Percentiles rank a stretch among this genome's conserved stretches.
These are phyloP conservation scores for Vinca major DNA, from an alignment of 305 asterid genomes.

Conservation along the genomic window DNA sequence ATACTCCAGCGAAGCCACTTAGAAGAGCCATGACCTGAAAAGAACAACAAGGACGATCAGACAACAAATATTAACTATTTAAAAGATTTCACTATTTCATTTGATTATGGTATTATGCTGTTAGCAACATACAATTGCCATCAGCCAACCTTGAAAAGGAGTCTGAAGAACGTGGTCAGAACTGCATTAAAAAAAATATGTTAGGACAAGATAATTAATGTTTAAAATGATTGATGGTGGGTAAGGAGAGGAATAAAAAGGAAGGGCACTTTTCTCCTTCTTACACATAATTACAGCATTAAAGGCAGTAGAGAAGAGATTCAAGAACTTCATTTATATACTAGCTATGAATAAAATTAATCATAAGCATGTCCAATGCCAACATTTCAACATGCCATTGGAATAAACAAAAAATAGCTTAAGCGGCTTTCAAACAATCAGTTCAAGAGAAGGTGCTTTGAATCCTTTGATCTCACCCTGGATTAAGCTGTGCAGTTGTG, in stretches of 20 bases:
- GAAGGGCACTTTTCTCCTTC: not conserved
- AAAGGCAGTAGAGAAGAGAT: not conserved
- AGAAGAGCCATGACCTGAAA: conserved; percentile 96
- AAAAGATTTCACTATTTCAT: conserved; percentile 1
- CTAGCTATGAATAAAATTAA: not conserved
- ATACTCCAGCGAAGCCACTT: conserved; percentile 99
- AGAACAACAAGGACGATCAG: conserved; percentile 13
- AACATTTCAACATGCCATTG: not conserved
- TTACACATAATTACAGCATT: not conserved
- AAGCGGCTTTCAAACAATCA: no score
- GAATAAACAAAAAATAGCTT: no score
- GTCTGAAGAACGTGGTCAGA: conserved; percentile 89
- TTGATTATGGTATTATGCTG: conserved; percentile 12
- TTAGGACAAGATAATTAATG: conserved; percentile 19
- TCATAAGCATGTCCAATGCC: conserved; percentile 2
- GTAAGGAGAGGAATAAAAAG: not conserved
- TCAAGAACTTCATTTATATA: not conserved
- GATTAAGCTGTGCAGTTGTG: conserved; percentile 97
- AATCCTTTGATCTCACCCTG: conserved; percentile 58
- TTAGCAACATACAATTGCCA: conserved; percentile 88
- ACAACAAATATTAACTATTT: conserved; percentile 13
- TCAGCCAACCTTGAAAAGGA: conserved; percentile 93
- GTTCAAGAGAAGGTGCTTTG: not conserved
- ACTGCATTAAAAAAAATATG: conserved; percentile 43
- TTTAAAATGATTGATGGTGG: conserved; percentile 12